Evolutionary conservation across 2,329 filamentous ascomycete species (phyloP), one percentile per base, ranked within the genome.

Genomic region (Rugonectria rugulosa): DNA sequence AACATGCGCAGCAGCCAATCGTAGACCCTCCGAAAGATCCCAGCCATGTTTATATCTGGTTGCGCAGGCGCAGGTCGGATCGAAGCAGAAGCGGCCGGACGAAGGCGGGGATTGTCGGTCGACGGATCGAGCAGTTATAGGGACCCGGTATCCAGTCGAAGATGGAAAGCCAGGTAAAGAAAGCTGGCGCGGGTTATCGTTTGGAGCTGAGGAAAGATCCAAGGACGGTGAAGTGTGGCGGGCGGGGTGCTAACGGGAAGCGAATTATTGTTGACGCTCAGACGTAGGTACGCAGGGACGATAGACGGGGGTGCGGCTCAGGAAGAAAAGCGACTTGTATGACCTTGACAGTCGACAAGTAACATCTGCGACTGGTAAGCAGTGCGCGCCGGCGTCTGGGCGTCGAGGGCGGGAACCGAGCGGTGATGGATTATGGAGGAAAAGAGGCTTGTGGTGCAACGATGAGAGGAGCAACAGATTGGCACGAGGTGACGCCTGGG

Each of bases 1-100:
- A 99, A 98, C 71, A 95, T 90, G 81, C 94, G 89, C 79, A 99
- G 81, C 75, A 98, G 83, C 94, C 94, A 98, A 86, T 98, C 95
- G 82, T 98, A 98, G 76, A 99, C 88, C 79, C 88, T 89, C 73
- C 89, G 90, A 77, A 99, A 96, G 74, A 99, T 80, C 68, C 91
- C 90, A 70, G 92, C 90, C 93, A 98, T 98, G 38, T 77, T 69
- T 56, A 56, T 57, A 52, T 64, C 59, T 53, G 54, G 51, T 38
- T 48, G 56, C 65, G 49, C 51, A 62, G 48, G 56, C 47, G 57
- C 56, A 62, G 49, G 31, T 66, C 60, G 60, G 53, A 59, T 56
- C 59, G 60, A 45, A 54, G 60, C 49, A 63, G 61, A 56, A 58
- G 59, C 53, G 53, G 59, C 66, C 64, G 64, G 61, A 62, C 60